Percentiles rank a stretch among this genome's conserved stretches.
phyloP scores from a whole-genome alignment of 1,284 basidiomycete species.

The Irpex sp. region DNA sequence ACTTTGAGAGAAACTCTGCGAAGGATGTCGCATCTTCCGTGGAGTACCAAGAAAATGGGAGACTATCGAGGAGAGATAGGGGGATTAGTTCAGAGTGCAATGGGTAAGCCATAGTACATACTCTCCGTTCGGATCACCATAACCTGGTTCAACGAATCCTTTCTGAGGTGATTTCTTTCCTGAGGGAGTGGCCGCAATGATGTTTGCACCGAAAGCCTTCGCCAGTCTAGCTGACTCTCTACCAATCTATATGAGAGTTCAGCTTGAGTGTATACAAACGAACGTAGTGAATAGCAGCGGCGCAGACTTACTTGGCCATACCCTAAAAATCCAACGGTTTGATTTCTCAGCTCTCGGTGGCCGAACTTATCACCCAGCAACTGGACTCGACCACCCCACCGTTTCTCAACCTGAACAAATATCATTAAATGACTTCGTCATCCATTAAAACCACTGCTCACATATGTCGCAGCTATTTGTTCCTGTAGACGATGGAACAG shows the following conservation, averaged over 20 bases:
- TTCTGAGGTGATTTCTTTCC: slow-evolving; percentile 6
- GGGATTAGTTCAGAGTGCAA: not conserved
- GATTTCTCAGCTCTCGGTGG: slow-evolving; percentile 5
- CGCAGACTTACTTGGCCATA: slow-evolving; percentile 8
- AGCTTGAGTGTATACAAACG: not conserved
- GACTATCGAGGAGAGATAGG: not conserved
- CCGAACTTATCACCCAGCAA: slow-evolving; percentile 1
- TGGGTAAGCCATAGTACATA: not conserved
- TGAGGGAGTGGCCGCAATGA: slow-evolving; percentile 8
- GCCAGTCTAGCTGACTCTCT: slow-evolving; percentile 10
- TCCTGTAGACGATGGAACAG: slow-evolving; percentile 9
- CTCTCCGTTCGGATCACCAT: slow-evolving; percentile 10
- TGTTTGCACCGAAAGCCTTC: slow-evolving; percentile 8
- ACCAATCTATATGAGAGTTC: slow-evolving; percentile 3
- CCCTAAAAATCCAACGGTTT: slow-evolving; percentile 12
- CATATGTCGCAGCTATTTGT: slow-evolving; percentile 7
- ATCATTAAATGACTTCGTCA: not conserved
- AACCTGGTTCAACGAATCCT: slow-evolving; percentile 9
- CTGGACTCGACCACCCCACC: slow-evolving; percentile 5
- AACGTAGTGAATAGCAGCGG: not conserved
- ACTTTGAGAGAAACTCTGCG: slow-evolving; percentile 1
- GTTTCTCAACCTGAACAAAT: slow-evolving; percentile 7
- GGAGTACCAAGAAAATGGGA: slow-evolving; percentile 11
- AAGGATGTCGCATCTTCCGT: slow-evolving; percentile 1
- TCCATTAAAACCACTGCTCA: not conserved